Conservation (phyloP, 192 early-diverging fungal genomes). For the Dimargaris verticillata region DNA sequence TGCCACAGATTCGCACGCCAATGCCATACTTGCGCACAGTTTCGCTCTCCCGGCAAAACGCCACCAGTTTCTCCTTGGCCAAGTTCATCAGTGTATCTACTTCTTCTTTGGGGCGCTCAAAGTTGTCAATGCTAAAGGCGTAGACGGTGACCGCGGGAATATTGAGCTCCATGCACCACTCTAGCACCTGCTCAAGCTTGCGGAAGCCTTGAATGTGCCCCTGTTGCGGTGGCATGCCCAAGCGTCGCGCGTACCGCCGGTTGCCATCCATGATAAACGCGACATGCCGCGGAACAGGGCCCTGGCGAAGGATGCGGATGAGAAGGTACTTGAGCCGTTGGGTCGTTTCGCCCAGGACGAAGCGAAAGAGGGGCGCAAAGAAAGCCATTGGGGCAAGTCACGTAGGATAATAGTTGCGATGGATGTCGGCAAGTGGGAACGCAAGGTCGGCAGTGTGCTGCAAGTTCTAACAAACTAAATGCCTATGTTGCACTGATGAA, state of each 20-base stretch:
- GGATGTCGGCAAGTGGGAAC: too few species aligned
- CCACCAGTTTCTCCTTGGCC: conserved; percentile 55
- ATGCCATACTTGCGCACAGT: conserved; percentile 53
- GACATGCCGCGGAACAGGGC: conserved; percentile 76
- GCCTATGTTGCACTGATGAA: too few species aligned
- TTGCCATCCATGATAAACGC: conserved; percentile 99
- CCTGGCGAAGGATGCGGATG: conserved; percentile 32
- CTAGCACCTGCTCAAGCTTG: conserved; percentile 66
- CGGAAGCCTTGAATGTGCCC: conserved; percentile 75
- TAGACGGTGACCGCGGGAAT: conserved; percentile 79
- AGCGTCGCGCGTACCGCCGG: conserved; percentile 67
- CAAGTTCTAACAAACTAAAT: too few species aligned
- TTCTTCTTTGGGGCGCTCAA: conserved; percentile 71
- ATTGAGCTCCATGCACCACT: conserved; percentile 76
- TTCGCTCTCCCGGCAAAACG: conserved; percentile 52
- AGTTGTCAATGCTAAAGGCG: conserved; percentile 98
- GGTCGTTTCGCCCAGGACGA: neutral
- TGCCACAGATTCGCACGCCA: conserved; percentile 66
- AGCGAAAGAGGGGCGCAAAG: neutral
- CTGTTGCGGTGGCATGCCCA: conserved; percentile 29
- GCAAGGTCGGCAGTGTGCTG: too few species aligned
- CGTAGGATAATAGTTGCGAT: too few species aligned
- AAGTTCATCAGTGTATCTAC: conserved; percentile 74
- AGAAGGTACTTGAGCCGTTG: conserved; percentile 9
- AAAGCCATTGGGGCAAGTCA: neutral